Percentiles rank a stretch among this genome's conserved stretches.
These are phyloP conservation scores for Astrephomene gubernaculifera DNA, from an alignment of 139 green algal genomes.

Conservation along the genomic window DNA sequence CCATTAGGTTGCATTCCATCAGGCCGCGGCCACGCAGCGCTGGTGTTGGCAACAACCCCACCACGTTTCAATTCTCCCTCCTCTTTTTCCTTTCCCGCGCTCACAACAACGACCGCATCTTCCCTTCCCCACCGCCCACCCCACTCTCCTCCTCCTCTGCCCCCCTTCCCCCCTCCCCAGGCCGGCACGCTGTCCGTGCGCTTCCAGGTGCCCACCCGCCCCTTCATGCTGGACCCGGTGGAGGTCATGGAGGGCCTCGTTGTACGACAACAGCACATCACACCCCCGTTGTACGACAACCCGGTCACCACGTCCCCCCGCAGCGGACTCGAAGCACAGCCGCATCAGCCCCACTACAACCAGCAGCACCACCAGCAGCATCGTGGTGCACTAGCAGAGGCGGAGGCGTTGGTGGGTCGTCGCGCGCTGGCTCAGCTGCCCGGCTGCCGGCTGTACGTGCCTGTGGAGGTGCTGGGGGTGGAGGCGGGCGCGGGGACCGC, in stretches of 20 bases:
- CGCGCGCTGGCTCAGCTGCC: conserved; percentile 20
- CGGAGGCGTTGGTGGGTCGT: not conserved
- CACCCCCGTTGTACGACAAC: not conserved
- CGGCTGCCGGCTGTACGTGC: not conserved
- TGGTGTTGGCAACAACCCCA: too few relatives aligned
- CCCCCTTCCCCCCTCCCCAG: not conserved
- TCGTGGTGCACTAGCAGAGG: not conserved
- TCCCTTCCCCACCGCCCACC: too few relatives aligned
- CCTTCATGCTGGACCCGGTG: conserved; percentile 38
- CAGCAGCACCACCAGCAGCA: conserved; percentile 10
- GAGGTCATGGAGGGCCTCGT: conserved; percentile 26
- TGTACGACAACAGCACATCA: too few relatives aligned
- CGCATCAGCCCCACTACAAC: not conserved
- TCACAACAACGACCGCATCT: too few relatives aligned
- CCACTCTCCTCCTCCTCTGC: not conserved
- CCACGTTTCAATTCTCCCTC: too few relatives aligned
- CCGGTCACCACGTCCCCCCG: too few relatives aligned
- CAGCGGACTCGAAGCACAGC: not conserved
- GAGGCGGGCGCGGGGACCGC: not conserved
- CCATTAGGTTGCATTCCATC: too few relatives aligned
- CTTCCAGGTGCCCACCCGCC: conserved; percentile 33
- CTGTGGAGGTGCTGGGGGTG: conserved; percentile 17
- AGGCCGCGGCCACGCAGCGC: too few relatives aligned
- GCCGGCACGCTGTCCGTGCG: conserved; percentile 3
- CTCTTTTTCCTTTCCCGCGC: too few relatives aligned